Evolutionary conservation across 2,329 filamentous ascomycete species (phyloP).

Genomic region (Claviceps maximensis): DNA sequence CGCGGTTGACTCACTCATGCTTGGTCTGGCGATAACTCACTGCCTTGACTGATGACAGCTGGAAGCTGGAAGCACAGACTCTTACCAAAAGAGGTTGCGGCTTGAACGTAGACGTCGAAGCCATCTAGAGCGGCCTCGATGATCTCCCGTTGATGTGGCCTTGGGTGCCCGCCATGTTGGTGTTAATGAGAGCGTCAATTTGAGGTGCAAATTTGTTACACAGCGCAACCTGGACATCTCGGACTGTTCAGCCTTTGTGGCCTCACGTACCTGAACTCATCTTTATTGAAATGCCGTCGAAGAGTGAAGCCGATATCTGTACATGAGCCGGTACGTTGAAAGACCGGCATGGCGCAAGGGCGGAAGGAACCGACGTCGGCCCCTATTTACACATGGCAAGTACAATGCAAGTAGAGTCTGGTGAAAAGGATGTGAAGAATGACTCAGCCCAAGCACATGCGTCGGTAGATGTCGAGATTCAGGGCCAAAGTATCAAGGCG

Average conservation of each 20-base stretch:
- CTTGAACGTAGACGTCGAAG: constrained; percentile 87
- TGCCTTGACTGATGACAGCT: constrained; percentile 74
- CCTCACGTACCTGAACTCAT: constrained; percentile 49
- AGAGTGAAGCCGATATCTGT: constrained; percentile 64
- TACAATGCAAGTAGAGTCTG: not conserved
- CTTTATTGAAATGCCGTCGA: constrained; percentile 59
- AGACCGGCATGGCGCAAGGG: constrained; percentile 22
- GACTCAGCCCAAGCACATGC: not conserved
- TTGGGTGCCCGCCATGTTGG: constrained; percentile 26
- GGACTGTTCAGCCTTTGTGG: not conserved
- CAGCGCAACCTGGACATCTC: not conserved
- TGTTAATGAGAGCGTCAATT: not conserved
- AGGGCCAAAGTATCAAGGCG: not conserved
- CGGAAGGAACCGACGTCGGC: not conserved
- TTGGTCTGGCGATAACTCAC: constrained; percentile 34
- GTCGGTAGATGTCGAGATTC: not conserved
- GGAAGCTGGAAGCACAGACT: constrained; percentile 88
- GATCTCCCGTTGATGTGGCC: constrained; percentile 77
- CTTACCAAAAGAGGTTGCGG: constrained; percentile 83
- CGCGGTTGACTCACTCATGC: not conserved
- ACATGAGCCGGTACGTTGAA: constrained; percentile 34
- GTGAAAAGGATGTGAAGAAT: not conserved
- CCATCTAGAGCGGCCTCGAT: constrained; percentile 69
- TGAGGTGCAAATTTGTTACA: not conserved
- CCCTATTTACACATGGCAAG: not conserved